These are phyloP conservation scores for Piromyces finnis DNA, from an alignment of 192 early-diverging fungal genomes.

Conservation along the genomic window DNA sequence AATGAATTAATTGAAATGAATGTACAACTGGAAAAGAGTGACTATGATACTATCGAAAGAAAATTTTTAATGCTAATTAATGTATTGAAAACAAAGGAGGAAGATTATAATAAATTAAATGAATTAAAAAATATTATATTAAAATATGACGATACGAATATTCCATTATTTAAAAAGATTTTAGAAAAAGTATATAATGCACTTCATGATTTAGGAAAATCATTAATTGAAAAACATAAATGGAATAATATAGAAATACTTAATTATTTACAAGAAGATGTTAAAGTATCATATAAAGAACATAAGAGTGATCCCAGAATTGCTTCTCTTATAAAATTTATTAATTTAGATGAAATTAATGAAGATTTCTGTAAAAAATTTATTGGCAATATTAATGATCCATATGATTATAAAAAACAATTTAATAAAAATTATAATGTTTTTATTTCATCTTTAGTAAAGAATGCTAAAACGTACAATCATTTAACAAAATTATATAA, in stretches of 20 bases:
- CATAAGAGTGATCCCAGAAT: background rate
- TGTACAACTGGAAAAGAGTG: background rate
- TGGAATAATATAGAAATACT: background rate
- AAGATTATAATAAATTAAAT: background rate
- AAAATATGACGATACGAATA: background rate
- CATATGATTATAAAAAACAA: background rate
- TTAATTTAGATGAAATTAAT: background rate
- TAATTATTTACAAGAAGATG: background rate
- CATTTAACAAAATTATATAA: background rate
- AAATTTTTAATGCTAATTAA: background rate
- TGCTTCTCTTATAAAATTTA: background rate
- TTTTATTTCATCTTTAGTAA: background rate
- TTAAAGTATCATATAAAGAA: background rate
- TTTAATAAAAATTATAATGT: background rate
- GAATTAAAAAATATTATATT: background rate
- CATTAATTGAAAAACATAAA: background rate
- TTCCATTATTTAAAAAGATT: background rate
- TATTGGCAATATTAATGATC: background rate
- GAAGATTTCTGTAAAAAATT: background rate
- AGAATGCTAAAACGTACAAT: background rate
- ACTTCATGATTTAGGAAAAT: background rate
- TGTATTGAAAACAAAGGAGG: background rate
- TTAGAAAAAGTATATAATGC: background rate
- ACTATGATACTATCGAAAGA: background rate
- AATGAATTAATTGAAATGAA: background rate